These are phyloP conservation scores for Microbotryomycetes sp. DNA, from an alignment of 1,284 basidiomycete species.

Conservation along the genomic window DNA sequence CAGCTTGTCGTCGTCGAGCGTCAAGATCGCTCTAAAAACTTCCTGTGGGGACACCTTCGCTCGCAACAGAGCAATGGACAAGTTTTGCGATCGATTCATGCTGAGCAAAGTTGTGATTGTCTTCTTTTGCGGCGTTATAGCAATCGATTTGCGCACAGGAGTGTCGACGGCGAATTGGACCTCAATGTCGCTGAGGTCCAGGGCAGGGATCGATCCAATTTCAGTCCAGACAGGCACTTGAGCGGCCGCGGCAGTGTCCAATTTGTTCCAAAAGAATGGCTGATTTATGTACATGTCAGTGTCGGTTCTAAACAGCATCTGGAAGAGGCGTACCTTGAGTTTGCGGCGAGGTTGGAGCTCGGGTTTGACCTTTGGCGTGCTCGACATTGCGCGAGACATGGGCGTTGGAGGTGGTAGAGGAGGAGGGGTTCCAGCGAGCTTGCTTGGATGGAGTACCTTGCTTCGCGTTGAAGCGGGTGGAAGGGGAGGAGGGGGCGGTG, in stretches of 20 bases:
- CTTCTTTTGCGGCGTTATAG: slow-evolving; percentile 44
- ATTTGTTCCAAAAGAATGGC: slow-evolving; percentile 86
- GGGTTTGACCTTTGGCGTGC: too few relatives aligned
- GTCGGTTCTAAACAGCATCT: too few relatives aligned
- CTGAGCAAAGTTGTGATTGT: slow-evolving; percentile 66
- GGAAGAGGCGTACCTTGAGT: too few relatives aligned
- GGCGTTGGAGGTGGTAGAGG: slow-evolving; percentile 19
- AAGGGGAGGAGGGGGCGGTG: slow-evolving; percentile 15
- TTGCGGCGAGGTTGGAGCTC: background rate
- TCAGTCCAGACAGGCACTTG: slow-evolving; percentile 62
- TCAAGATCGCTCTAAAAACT: slow-evolving; percentile 61
- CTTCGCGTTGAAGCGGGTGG: slow-evolving; percentile 8
- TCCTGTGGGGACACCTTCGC: slow-evolving; percentile 60
- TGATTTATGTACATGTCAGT: too few relatives aligned
- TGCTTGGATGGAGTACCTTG: slow-evolving; percentile 18
- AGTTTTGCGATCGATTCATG: slow-evolving; percentile 74
- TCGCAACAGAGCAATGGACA: slow-evolving; percentile 73
- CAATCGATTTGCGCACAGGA: slow-evolving; percentile 46
- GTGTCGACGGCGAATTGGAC: slow-evolving; percentile 42
- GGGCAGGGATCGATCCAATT: slow-evolving; percentile 40
- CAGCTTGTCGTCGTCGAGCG: slow-evolving; percentile 60
- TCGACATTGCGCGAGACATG: too few relatives aligned
- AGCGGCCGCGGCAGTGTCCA: slow-evolving; percentile 45
- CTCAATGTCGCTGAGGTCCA: slow-evolving; percentile 65
- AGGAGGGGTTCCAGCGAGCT: slow-evolving; percentile 9